A percentile compares a stretch with the other conserved stretches of the same genome.
Conservation (phyloP, 179 eudicot species). For the Drosera spatulata region DNA sequence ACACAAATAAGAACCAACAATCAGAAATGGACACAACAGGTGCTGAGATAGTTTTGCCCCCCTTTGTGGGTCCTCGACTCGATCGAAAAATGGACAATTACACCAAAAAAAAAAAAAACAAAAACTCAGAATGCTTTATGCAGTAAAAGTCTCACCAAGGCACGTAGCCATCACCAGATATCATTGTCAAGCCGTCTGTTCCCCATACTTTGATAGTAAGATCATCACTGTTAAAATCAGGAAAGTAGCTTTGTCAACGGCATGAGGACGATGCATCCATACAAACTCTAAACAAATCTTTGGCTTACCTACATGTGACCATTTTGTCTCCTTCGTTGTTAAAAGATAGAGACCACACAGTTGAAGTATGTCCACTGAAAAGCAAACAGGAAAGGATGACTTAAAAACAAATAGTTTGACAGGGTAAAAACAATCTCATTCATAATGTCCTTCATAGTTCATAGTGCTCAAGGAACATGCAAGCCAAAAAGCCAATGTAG, state of each 20-base stretch:
- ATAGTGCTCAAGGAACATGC: too few relatives aligned
- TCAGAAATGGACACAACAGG: too few relatives aligned
- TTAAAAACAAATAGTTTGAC: neutral
- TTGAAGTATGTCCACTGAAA: slow-evolving; percentile 84
- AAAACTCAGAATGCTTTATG: too few relatives aligned
- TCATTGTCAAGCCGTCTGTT: slow-evolving; percentile 29
- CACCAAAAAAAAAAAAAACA: too few relatives aligned
- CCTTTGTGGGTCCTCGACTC: too few relatives aligned
- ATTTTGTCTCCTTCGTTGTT: slow-evolving; percentile 76
- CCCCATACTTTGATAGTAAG: slow-evolving; percentile 83
- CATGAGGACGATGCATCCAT: neutral
- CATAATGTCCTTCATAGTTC: too few relatives aligned
- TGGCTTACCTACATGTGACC: slow-evolving; percentile 78
- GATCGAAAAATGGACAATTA: too few relatives aligned
- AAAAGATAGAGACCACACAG: slow-evolving; percentile 86
- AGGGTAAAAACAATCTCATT: too few relatives aligned
- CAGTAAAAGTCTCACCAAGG: slow-evolving; percentile 97
- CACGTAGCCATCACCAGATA: slow-evolving; percentile 43
- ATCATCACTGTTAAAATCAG: slow-evolving; percentile 62
- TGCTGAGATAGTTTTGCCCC: too few relatives aligned
- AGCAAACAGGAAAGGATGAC: slow-evolving; percentile 1
- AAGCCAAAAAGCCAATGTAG: too few relatives aligned
- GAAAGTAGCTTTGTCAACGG: slow-evolving; percentile 1
- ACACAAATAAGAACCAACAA: too few relatives aligned
- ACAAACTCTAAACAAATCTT: slow-evolving; percentile 1